Base-by-base conservation (phyloP, 345 rosid genomes). In the Diplotaxis tenuifolia region DNA sequence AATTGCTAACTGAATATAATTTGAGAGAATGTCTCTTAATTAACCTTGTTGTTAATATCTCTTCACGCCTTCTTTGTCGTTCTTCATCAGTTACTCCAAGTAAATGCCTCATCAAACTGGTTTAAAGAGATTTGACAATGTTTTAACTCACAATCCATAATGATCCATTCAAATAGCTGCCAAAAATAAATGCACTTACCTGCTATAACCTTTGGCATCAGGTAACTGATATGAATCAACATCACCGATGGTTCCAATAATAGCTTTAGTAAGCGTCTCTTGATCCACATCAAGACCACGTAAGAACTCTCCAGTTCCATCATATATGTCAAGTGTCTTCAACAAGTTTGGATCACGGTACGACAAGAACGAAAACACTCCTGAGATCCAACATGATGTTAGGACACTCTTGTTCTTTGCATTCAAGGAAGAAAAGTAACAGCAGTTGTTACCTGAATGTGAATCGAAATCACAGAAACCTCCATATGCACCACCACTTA, bases 401-500 rank as follows among this genome's bases (percentile, higher is more conserved):
- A 38, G 42, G 9, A 64, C 14, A 29, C n/a, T n/a, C n/a, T n/a
- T n/a, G n/a, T n/a, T n/a, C n/a, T n/a, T n/a, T n/a, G n/a, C n/a
- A n/a, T n/a, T n/a, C n/a, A n/a, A n/a, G n/a, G n/a, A n/a, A n/a
- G n/a, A n/a, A n/a, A 70, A 16, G 23, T 9, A 4, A 8, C 36
- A 65, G 32, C 57, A 66, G 45, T 45, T 45, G 1, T 18, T 54
- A 92, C 99, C 99, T 75, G 99, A 92, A 80, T 92, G 93, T 20
- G 94, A 83, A 85, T 95, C 98, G 6, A 95, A 90, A 81, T 92
- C 89, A 18, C 98, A 90, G 78, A 92, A 92, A 54, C 99, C 98
- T 59, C 99, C 99, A 81, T 95, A 95, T 65, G 98, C 99, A 65
- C 99, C 99, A 25, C 99, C 99, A 27, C 97, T 89, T 34, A 94